Percentiles rank a stretch among this genome's conserved stretches.
These are phyloP conservation scores for Beauveria pseudobassiana DNA, from an alignment of 2,329 filamentous ascomycete species.

Conservation along the genomic window DNA sequence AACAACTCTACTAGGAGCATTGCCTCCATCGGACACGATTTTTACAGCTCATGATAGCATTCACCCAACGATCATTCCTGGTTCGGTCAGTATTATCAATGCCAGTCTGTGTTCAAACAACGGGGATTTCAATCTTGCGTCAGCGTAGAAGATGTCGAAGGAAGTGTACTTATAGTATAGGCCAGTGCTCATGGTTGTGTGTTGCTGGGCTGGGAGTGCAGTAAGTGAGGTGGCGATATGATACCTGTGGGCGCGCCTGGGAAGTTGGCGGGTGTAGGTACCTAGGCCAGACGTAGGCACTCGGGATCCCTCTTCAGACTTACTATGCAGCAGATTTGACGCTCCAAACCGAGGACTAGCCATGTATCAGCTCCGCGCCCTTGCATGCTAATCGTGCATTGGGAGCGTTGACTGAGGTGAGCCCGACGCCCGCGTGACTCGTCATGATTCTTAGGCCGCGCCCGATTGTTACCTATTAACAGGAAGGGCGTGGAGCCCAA, in stretches of 20 bases:
- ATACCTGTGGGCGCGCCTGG: neutral
- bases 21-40: neutral
- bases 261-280: neutral
- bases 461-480: neutral
- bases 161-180: neutral
- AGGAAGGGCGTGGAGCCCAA: slow-evolving; percentile 8
- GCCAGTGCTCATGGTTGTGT: neutral
- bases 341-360: neutral
- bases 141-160: neutral
- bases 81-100: too few relatives aligned
- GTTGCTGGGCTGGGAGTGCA: neutral
- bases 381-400: neutral
- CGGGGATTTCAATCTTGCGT: too few relatives aligned
- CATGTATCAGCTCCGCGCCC: neutral
- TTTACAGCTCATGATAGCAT: too few relatives aligned
- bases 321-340: neutral
- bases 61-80: too few relatives aligned
- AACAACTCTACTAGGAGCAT: neutral
- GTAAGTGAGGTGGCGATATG: neutral
- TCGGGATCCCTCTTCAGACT: neutral
- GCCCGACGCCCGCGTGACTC: slow-evolving; percentile 7
- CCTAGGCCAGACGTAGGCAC: neutral
- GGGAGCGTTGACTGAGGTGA: neutral
- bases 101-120: too few relatives aligned
- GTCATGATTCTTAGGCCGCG: neutral